phyloP scores from a whole-genome alignment of 1,284 basidiomycete genomes.

The Pseudozyma pruni region DNA sequence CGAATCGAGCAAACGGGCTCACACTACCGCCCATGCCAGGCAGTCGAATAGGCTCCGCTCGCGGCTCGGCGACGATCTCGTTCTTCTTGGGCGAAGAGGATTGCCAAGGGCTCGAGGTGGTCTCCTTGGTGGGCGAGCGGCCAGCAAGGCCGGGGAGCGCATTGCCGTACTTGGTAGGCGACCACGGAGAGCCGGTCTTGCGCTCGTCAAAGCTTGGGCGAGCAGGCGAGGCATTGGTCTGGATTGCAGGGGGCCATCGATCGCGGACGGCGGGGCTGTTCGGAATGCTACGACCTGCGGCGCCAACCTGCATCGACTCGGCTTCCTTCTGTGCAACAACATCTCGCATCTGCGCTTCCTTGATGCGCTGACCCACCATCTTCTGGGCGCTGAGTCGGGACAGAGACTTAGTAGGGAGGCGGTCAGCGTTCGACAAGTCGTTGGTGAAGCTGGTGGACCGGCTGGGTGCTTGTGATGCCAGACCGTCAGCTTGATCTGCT shows the following conservation, averaged over 20 bases:
- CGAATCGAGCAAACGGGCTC: slow-evolving; percentile 38
- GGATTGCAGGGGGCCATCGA: slow-evolving; percentile 40
- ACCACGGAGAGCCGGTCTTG: slow-evolving; percentile 26
- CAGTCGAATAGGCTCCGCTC: slow-evolving; percentile 41
- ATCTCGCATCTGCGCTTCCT: slow-evolving; percentile 58
- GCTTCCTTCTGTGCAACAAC: slow-evolving; percentile 29
- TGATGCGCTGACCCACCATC: slow-evolving; percentile 60
- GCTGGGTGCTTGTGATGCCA: slow-evolving; percentile 15
- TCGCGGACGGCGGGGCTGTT: slow-evolving; percentile 44
- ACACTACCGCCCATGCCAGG: slow-evolving; percentile 45
- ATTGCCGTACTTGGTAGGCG: slow-evolving; percentile 48
- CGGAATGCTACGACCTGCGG: slow-evolving; percentile 27
- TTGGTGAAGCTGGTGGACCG: slow-evolving; percentile 20
- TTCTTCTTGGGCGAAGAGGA: slow-evolving; percentile 26
- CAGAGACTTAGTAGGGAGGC: slow-evolving; percentile 51
- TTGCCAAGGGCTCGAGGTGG: slow-evolving; percentile 14
- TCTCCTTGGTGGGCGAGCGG: slow-evolving; percentile 36
- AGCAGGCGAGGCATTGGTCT: slow-evolving; percentile 23
- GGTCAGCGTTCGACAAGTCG: slow-evolving; percentile 31
- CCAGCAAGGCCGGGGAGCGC: slow-evolving; percentile 46
- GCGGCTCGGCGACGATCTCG: slow-evolving; percentile 25
- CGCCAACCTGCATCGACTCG: slow-evolving; percentile 29
- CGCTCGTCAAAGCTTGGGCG: slow-evolving; percentile 24
- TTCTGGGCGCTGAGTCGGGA: slow-evolving; percentile 55
- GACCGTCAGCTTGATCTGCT: slow-evolving; percentile 9